Conservation (phyloP, 495 filamentous ascomycete species). For the Lineolata rhizophorae region DNA sequence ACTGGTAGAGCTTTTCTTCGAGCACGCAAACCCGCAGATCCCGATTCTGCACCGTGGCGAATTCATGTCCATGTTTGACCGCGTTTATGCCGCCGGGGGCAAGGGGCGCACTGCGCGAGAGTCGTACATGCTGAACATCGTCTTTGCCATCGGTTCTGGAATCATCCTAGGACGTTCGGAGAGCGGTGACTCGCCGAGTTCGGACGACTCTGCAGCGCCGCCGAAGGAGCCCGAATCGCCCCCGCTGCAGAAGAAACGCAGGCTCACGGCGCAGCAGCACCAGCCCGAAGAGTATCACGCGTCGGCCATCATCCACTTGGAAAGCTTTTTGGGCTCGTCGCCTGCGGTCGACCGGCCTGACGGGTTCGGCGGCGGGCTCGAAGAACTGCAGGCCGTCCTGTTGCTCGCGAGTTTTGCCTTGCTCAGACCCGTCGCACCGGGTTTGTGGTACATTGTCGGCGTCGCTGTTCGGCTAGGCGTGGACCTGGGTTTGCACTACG, state of each 20-base stretch:
- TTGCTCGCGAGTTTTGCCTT: constrained; percentile 80
- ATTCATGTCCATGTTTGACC: constrained; percentile 66
- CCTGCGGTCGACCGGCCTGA: constrained; percentile 28
- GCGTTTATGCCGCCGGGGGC: constrained; percentile 47
- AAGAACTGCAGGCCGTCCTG: constrained; percentile 82
- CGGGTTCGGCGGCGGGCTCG: constrained; percentile 56
- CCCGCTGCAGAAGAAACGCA: constrained; percentile 26
- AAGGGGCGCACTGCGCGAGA: constrained; percentile 57
- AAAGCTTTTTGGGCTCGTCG: constrained; percentile 58
- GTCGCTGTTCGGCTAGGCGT: constrained; percentile 79
- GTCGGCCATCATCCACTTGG: constrained; percentile 74
- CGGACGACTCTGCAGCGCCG: constrained; percentile 7
- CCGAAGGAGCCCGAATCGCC: constrained; percentile 13
- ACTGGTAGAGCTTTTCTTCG: constrained; percentile 71
- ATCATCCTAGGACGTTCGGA: constrained; percentile 58
- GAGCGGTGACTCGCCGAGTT: constrained; percentile 19
- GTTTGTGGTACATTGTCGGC: constrained; percentile 92
- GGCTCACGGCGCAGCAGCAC: constrained; percentile 39
- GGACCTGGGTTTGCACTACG: constrained; percentile 80
- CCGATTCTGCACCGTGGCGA: constrained; percentile 75
- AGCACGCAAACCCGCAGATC: constrained; percentile 89
- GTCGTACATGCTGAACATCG: constrained; percentile 84
- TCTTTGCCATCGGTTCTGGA: constrained; percentile 89
- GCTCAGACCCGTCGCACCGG: constrained; percentile 73
- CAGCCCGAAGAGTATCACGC: constrained; percentile 94